Base-by-base conservation (phyloP, 805 yeast genomes). In the Starmerella tilneyi region DNA sequence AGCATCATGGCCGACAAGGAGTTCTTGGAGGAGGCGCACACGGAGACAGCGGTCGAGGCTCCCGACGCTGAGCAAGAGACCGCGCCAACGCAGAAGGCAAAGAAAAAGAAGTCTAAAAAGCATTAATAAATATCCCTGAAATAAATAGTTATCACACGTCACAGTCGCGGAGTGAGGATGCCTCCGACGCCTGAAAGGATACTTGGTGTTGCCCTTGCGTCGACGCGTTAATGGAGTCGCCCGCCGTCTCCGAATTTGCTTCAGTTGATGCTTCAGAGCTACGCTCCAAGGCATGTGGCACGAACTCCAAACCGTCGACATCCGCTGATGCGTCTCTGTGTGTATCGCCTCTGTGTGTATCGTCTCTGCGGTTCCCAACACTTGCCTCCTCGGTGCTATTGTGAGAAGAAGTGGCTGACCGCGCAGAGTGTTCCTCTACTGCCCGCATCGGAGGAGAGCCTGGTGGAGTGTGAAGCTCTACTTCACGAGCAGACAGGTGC, bases 1-100 rank as follows among this genome's bases (percentile, higher is more conserved):
- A 44, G 55, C 24, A 29, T 56, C 12, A 59, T 62, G 64, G 54
- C 59, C 35, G 57, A 50, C 15, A 46, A 47, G 5, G 61, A 56
- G 45, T 52, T 47, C 16, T 21, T 29, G 12, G 57, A 52, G n/a
- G 49, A 41, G 41, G 45, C 49, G n/a, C n/a, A n/a, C n/a, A n/a
- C n/a, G n/a, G 47, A 38, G 21, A 31, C 46, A 8, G 28, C 35
- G 33, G 31, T 44, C 12, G 36, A 37, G 13, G 41, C 31, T 19
- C 19, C 26, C 5, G 37, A 20, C 34, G 29, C 44, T 19, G 27
- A n/a, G n/a, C 39, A 43, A 1, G 21, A 34, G 13, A 21, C 28
- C 4, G 39, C n/a, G n/a, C n/a, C 37, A 9, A 16, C 40, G n/a
- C 9, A 27, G 28, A 44, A 46, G 26, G 13, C 49, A 7, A 52